These are phyloP conservation scores for Epicoccum nigrum DNA, from an alignment of 2,329 filamentous ascomycete species.

Conservation along the genomic window DNA sequence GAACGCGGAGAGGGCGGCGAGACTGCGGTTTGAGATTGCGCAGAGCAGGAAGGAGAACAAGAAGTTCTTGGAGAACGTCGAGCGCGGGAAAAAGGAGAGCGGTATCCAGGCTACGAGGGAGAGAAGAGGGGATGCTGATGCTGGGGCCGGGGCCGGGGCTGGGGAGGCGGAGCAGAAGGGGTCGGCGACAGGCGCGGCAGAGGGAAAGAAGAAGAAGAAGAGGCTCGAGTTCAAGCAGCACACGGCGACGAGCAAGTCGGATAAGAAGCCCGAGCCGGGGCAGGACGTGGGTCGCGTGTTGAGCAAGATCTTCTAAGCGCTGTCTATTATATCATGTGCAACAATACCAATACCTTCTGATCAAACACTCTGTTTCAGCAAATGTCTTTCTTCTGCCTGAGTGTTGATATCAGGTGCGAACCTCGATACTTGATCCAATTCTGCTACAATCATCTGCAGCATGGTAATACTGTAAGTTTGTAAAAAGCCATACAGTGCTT, in stretches of 20 bases:
- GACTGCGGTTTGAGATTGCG: constrained; percentile 78
- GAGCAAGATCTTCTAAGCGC: constrained; percentile 44
- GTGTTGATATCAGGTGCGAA: background rate
- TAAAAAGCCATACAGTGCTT: background rate
- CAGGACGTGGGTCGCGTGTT: constrained; percentile 44
- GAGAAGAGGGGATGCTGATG: constrained; percentile 52
- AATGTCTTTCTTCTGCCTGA: too few relatives aligned
- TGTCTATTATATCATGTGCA: too few relatives aligned
- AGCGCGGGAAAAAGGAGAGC: constrained; percentile 76
- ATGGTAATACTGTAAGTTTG: too few relatives aligned
- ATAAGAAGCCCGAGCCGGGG: constrained; percentile 41
- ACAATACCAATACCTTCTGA: too few relatives aligned
- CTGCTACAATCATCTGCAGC: too few relatives aligned
- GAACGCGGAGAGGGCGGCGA: constrained; percentile 77
- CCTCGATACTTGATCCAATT: background rate
- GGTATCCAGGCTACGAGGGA: constrained; percentile 63
- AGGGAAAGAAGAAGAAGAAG: constrained; percentile 33
- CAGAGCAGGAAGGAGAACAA: constrained; percentile 80
- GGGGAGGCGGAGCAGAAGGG: constrained; percentile 15
- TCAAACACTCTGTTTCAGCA: too few relatives aligned
- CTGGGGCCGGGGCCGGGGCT: too few relatives aligned
- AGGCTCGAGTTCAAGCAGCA: constrained; percentile 71
- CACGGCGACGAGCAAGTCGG: constrained; percentile 53
- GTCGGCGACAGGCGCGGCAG: background rate
- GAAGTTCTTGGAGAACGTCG: constrained; percentile 78